Evolutionary conservation across 164 flowering plant species (phyloP), one percentile per base, ranked within the genome.

Genomic region (Stephania japonica): DNA sequence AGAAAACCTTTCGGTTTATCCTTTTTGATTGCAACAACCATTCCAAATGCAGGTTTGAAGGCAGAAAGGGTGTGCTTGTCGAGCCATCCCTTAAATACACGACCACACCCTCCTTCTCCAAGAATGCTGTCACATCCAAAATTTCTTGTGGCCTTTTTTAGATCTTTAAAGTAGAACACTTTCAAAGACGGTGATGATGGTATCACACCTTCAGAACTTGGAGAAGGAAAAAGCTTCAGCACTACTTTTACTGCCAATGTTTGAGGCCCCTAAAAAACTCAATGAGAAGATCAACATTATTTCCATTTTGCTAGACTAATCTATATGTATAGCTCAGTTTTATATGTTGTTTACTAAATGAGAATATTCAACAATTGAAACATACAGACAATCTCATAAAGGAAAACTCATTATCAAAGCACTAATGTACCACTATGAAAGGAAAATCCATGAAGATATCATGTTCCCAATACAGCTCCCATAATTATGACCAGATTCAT

Each of bases 31-130:
- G 98, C 97, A 77, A 91, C 80, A 70, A 87, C 90, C 82, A 85
- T 81, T 47, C 98, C 97, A 13, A 87, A 84, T 19, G 94, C 95
- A 53, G 95, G 89, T 79, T 70, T 89, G 32, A 88, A 74, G 75
- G 98, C 85, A 16, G 89, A 67, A 23, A 88, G 79, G 7, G 90
- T 87, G 65, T 88, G 83, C 72, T 89, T 86, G 81, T 90, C 94
- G 61, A 93, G 83, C 98, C 98, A 93, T 74, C 98, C 98, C 75
- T 93, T 93, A 74, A 76, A 93, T 67, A 93, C 97, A 83, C 72
- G 86, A 42, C 97, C 96, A 78, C 90, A 93, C 27, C 95, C 97
- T 66, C 98, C 98, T 85, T 93, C 92, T 41, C 97, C 97, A 19
- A 93, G 83, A 74, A 93, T 91, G 73, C 89, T 88, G 50, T 88